phyloP scores from a whole-genome alignment of 805 yeast genomes.

The Novakomyces olei region DNA sequence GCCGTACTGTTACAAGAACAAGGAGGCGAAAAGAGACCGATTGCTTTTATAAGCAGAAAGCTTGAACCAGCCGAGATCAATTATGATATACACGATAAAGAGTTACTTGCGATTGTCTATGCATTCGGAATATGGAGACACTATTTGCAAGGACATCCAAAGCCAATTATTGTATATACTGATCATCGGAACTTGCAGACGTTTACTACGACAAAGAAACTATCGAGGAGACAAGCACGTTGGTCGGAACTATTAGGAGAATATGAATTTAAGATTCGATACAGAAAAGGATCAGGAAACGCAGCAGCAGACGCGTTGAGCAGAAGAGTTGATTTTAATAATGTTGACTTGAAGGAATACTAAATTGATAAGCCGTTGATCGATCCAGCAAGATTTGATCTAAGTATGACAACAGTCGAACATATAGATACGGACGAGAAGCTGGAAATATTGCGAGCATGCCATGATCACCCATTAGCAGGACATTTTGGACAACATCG shows the following conservation, averaged over 20 bases:
- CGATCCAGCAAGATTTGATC: background rate
- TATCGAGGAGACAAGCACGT: background rate
- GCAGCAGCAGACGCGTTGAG: background rate
- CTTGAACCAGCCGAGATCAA: conserved; percentile 4
- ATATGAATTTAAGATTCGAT: background rate
- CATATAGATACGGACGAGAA: background rate
- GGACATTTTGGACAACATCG: conserved; percentile 3
- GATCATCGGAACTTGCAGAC: background rate
- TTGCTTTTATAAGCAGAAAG: conserved; percentile 3
- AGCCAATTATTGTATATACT: background rate
- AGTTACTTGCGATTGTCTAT: conserved; percentile 1
- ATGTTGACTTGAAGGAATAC: background rate
- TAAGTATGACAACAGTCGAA: background rate
- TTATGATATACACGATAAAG: conserved; percentile 7
- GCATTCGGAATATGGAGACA: background rate
- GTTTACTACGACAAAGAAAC: background rate
- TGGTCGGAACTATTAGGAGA: background rate
- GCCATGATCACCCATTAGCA: conserved; percentile 3
- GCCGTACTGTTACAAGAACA: conserved; percentile 1
- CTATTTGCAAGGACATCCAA: background rate
- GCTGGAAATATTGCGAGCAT: background rate
- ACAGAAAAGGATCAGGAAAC: background rate
- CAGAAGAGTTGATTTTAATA: too few species aligned
- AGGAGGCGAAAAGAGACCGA: too few species aligned
- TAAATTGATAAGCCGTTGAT: background rate